These are phyloP conservation scores for Paramecium primaurelia DNA, from an alignment of 73 alveolate genomes.

Conservation along the genomic window DNA sequence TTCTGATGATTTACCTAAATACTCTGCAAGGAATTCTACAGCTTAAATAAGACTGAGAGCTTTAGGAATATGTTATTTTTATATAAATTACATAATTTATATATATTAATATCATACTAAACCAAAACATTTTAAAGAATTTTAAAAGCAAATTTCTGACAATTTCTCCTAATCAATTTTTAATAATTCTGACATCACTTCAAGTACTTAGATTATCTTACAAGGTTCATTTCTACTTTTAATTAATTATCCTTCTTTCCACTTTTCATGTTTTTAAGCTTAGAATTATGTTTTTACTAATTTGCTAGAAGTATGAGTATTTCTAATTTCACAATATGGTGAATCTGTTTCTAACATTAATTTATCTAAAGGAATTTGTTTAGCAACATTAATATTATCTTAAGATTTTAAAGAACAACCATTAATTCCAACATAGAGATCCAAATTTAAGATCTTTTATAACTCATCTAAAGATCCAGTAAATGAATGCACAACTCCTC, in stretches of 20 bases:
- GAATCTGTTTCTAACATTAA: conserved; percentile 95
- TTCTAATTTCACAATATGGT: conserved; percentile 97
- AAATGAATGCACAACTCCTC: conserved; percentile 96
- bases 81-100: neutral
- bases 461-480: conserved; percentile 95
- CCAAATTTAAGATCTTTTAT: conserved; percentile 77
- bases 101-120: neutral
- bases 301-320: conserved; percentile 84
- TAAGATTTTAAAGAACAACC: conserved; percentile 94
- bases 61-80: neutral
- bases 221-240: conserved; percentile 98
- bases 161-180: conserved; percentile 77
- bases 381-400: conserved; percentile 89
- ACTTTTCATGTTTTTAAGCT: conserved; percentile 81
- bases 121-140: conserved; percentile 76
- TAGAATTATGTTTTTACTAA: conserved; percentile 84
- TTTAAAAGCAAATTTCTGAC: conserved; percentile 78
- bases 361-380: conserved; percentile 88
- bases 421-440: conserved; percentile 91
- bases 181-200: conserved; percentile 74
- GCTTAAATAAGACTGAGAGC: neutral
- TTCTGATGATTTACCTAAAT: conserved; percentile 14
- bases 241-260: conserved; percentile 79
- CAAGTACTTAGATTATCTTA: conserved; percentile 89
- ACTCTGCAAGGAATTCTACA: neutral